Evolutionary conservation across 202 grass and related monocot genomes (phyloP), one percentile per base, ranked within the genome.

Genomic region (Dendrocalamus latiflorus): DNA sequence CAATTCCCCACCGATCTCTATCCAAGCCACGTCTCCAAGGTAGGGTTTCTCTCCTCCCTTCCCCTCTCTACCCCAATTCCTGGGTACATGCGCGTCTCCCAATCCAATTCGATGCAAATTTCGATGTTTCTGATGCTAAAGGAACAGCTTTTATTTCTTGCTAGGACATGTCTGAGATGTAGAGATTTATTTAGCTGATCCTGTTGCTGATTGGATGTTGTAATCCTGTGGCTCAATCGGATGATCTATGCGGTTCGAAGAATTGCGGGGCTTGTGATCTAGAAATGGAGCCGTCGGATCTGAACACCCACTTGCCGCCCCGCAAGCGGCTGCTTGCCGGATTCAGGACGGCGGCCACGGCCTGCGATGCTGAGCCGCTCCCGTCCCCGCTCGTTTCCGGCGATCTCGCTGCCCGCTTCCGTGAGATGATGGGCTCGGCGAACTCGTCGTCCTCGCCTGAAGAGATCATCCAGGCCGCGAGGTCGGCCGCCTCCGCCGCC

Each of bases 321-420:
- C 93, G 93, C 56, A 99, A 99, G 87, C 90, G 96, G 53, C 89
- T 96, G 77, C 96, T 99, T 14, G 93, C 93, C 24, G 92, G 93
- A 65, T 78, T 96, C 83, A 86, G 87, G 87, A 89, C 86, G 58
- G 84, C 81, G 11, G 81, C 86, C 59, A 49, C 81, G 14, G 59
- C 81, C 66, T 89, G 58, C 81, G 91, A 92, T 74, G 76, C 87
- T 51, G 58, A 68, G 12, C 74, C 65, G 33, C 79, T 81, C 17
- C 86, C 84, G 20, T 44, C 88, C 58, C 91, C 88, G 49, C 81
- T 85, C 22, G 72, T 85, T 57, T 87, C 82, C 80, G 87, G 83
- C 3, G 77, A 90, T 81, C 82, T 93, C 28, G 74, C 83, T 3
- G 82, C 78, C 39, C 96, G 85, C 18, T 72, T 95, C 85, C 87